These are phyloP conservation scores for Cucurbita maxima DNA, from an alignment of 306 rosid species.

Conservation along the genomic window DNA sequence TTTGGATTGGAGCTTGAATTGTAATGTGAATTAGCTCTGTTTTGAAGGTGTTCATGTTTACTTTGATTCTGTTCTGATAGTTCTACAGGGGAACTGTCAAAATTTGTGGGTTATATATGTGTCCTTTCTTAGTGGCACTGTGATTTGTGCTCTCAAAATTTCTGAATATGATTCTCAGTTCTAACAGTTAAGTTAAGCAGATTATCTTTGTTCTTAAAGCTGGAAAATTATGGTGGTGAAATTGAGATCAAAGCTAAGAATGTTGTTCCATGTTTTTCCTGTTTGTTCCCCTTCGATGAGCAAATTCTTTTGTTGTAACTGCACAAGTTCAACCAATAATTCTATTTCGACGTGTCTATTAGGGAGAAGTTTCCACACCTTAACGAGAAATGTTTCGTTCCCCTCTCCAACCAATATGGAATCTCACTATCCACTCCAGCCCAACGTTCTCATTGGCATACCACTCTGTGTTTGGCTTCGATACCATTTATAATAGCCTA, in stretches of 20 bases:
- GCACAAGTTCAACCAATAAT: no score
- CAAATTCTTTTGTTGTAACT: no score
- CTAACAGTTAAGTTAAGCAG: neutral
- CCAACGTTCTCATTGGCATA: no score
- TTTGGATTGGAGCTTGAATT: neutral
- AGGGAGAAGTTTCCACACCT: no score
- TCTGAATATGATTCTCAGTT: neutral
- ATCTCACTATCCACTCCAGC: no score
- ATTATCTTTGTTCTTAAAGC: neutral
- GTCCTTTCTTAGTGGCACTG: neutral
- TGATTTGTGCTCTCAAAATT: neutral
- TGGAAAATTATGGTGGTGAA: neutral
- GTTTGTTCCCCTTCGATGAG: neutral
- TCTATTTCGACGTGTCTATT: no score
- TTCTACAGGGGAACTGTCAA: neutral
- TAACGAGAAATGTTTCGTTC: no score
- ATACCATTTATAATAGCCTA: no score
- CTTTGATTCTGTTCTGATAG: neutral
- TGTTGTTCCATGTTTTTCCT: neutral
- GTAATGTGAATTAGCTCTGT: neutral
- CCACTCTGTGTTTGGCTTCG: no score
- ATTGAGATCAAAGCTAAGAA: neutral
- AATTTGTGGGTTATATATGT: neutral
- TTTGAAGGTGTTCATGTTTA: neutral
- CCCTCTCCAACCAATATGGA: no score